Base-by-base conservation (phyloP, 2,329 filamentous ascomycete species). In the Madurella mycetomatis region DNA sequence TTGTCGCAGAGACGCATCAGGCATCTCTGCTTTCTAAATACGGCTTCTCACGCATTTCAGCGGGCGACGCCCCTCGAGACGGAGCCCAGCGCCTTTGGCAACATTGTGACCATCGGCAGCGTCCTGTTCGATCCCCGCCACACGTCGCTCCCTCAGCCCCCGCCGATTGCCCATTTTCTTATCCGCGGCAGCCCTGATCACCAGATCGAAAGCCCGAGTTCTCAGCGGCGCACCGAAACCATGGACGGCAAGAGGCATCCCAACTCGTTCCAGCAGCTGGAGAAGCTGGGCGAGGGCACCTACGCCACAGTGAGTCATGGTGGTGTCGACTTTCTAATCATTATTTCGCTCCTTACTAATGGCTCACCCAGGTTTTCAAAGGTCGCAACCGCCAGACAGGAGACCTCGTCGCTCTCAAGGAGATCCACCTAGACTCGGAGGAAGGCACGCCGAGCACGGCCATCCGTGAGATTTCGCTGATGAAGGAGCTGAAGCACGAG, bases 401-500 rank as follows among this genome's bases (percentile, higher is more conserved):
- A 67, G 92, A 96, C 72, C 86, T 96, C 57, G 94, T 99, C 39
- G 94, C 94, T 5, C 81, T 99, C 60, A 99, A 99, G 73, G 94
- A 99, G 74, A 99, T 99, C 65, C 94, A 99, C 70, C 88, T 99
- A 59, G 94, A 99, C 72, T 95, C 90, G 47, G 94, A 99, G 77
- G 94, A 99, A 76, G 94, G 94, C 64, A 99, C 94, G 0, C 94
- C 94, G 4, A 95, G 89, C 49, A 99, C 94, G 0, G 94, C 94
- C 45, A 99, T 99, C 70, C 90, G 94, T 67, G 94, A 99, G 73
- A 99, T 99, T 66, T 96, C 92, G 1, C 81, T 99, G 54, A 97
- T 99, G 94, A 99, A 99, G 75, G 94, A 99, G 74, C 82, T 99
- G 62, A 97, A 97, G 74, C 94, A 99, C 73, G 92, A 96, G 71